Base-by-base conservation (phyloP, 2,329 filamentous ascomycete genomes). In the Colletotrichum musicola region DNA sequence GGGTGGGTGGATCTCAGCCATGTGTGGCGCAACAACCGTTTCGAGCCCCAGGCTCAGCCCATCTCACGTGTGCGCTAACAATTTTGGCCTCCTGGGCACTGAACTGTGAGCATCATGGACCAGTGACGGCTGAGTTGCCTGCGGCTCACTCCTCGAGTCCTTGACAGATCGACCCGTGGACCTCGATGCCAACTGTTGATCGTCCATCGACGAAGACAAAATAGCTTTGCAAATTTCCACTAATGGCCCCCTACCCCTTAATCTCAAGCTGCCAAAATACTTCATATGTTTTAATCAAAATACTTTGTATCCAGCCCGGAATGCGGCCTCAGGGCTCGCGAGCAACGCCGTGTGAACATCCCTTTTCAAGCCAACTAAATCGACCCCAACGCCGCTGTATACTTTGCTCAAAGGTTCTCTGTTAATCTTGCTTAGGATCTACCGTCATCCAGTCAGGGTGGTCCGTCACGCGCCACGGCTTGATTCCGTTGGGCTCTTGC, bases 401-500 rank as follows among this genome's bases (percentile, higher is more conserved):
- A 27, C 10, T 18, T 30, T 18, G 14, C 14, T 20, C 13, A 1
- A 18, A 35, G 10, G 14, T 5, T n/a, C 16, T 4, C 30, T n/a
- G 6, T 16, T 6, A 40, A 42, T 4, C 1, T 42, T 59, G 44
- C 1, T 49, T 38, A 18, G 53, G 22, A 14, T 67, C 58, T 18
- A 35, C 14, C 12, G 44, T 74, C 51, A 72, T 46, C 88, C 89
- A 91, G 70, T 88, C 82, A 2, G 89, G 87, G 64, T 90, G 82
- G 42, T 91, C 86, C 62, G 81, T 84, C 20, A 87, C 83, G 55
- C 81, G 83, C 89, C 89, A 91, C 2, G 85, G 83, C 72, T 83
- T 86, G 71, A 91, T 89, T 4, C 84, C 86, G 58, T 83, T 81
- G 0, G 87, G 85, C 50, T 89, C 85, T 46, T 85, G 82, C 61